Conservation (phyloP, 176 grass and related monocot genomes). For the Avena sativa region DNA sequence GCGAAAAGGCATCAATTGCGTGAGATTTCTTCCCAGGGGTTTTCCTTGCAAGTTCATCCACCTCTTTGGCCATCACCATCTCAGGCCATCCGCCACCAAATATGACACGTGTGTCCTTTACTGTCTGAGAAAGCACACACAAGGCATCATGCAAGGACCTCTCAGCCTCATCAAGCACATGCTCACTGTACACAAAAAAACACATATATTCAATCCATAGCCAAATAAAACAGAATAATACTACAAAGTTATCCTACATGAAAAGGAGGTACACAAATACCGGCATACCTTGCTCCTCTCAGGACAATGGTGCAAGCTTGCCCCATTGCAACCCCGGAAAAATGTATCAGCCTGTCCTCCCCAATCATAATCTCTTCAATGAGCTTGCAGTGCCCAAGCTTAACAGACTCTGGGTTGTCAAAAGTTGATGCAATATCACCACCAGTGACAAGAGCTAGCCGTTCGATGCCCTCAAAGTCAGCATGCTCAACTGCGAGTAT, state of each 20-base stretch:
- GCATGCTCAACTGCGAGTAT: conserved; percentile 95
- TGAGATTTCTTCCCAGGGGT: conserved; percentile 96
- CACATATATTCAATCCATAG: conserved; percentile 2
- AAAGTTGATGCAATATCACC: conserved; percentile 98
- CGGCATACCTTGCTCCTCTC: conserved; percentile 83
- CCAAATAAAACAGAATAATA: neutral
- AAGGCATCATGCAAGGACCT: conserved; percentile 97
- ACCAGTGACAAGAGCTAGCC: conserved; percentile 91
- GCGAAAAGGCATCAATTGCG: conserved; percentile 88
- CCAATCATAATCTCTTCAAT: conserved; percentile 99
- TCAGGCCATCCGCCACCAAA: conserved; percentile 96
- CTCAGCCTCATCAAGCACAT: conserved; percentile 94
- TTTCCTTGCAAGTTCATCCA: conserved; percentile 84
- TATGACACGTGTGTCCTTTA: conserved; percentile 81
- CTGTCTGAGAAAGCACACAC: conserved; percentile 90
- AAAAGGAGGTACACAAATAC: neutral
- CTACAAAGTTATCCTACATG: neutral
- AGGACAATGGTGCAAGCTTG: conserved; percentile 97
- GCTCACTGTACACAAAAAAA: conserved; percentile 62
- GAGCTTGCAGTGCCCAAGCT: conserved; percentile 92
- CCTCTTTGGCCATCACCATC: conserved; percentile 96
- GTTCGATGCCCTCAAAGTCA: conserved; percentile 95
- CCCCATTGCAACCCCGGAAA: conserved; percentile 88
- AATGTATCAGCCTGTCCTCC: conserved; percentile 89
- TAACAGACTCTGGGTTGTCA: conserved; percentile 94